phyloP scores from a whole-genome alignment of 208 protist genomes.

The Phytomonas francai region DNA sequence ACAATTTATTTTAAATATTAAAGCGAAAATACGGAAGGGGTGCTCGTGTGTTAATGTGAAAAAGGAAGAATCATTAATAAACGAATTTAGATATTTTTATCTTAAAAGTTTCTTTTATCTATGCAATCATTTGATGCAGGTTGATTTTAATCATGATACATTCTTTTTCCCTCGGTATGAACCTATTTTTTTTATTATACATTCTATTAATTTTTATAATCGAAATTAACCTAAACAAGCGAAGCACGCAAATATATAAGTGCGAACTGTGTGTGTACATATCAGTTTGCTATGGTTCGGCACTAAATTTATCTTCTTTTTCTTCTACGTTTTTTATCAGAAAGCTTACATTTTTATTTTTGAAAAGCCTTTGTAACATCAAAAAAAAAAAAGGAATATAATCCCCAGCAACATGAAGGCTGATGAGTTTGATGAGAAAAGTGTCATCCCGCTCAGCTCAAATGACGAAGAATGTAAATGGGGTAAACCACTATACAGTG shows the following conservation, averaged over 20 bases:
- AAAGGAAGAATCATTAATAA: slow-evolving; percentile 11
- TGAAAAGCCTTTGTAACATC: not conserved
- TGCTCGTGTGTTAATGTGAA: not conserved
- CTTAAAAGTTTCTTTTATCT: slow-evolving; percentile 7
- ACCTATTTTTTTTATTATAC: not conserved
- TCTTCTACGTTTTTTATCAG: slow-evolving; percentile 14
- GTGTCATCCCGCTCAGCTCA: slow-evolving; percentile 21
- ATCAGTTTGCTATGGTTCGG: slow-evolving; percentile 11
- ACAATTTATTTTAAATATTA: not conserved
- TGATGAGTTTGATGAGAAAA: slow-evolving; percentile 78
- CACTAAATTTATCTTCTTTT: slow-evolving; percentile 15
- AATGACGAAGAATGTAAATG: slow-evolving; percentile 22
- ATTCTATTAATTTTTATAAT: not conserved
- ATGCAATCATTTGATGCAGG: not conserved
- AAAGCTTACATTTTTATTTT: slow-evolving; percentile 9
- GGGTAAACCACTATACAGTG: slow-evolving; percentile 38
- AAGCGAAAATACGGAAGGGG: not conserved
- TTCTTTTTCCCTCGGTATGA: not conserved
- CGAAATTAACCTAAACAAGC: not conserved
- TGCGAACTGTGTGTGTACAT: slow-evolving; percentile 3
- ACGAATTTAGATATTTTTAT: slow-evolving; percentile 4
- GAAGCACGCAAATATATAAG: not conserved
- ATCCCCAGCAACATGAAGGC: slow-evolving; percentile 15
- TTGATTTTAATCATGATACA: slow-evolving; percentile 8
- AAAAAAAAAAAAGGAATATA: slow-evolving; percentile 13